Evolutionary conservation across 2,329 filamentous ascomycete species (phyloP).

Genomic region (Helicocarpus griseus): DNA sequence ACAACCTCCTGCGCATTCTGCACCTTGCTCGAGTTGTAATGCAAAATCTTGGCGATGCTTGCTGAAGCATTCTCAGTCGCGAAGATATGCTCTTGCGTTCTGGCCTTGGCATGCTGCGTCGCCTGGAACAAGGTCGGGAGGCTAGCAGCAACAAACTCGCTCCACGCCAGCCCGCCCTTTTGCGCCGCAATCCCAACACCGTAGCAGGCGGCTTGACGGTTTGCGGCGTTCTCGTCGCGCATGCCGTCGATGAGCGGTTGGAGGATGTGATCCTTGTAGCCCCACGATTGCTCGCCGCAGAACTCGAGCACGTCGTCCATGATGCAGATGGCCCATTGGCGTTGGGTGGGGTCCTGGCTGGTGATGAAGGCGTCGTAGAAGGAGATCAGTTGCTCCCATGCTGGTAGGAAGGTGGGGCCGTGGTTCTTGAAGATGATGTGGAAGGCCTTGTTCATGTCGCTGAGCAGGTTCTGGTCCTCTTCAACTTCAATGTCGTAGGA

Average conservation of each 20-base stretch:
- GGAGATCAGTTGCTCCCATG: conserved; percentile 76
- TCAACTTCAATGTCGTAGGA: conserved; percentile 86
- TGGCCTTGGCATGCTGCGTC: conserved; percentile 67
- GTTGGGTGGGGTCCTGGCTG: conserved; percentile 74
- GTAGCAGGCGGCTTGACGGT: conserved; percentile 91
- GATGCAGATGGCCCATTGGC: conserved; percentile 98
- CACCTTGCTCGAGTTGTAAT: conserved; percentile 74
- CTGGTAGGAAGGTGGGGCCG: conserved; percentile 68
- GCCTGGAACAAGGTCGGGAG: conserved; percentile 78
- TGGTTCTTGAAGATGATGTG: conserved; percentile 99
- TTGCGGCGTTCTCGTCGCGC: conserved; percentile 75
- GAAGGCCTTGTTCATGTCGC: conserved; percentile 99
- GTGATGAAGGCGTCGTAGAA: conserved; percentile 81
- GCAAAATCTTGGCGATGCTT: conserved; percentile 91
- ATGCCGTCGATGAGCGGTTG: conserved; percentile 80
- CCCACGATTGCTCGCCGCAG: conserved; percentile 78
- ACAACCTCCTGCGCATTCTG: conserved; percentile 66
- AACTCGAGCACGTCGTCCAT: conserved; percentile 98
- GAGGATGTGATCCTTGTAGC: conserved; percentile 77
- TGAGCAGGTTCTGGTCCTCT: conserved; percentile 90
- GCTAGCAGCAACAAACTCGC: conserved; percentile 72
- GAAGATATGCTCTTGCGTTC: conserved; percentile 88
- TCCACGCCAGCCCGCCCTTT: conserved; percentile 78
- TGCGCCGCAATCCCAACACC: conserved; percentile 93
- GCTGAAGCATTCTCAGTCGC: conserved; percentile 96